Evolutionary conservation across 257 asterid species (phyloP), one percentile per base, ranked within the genome.

Genomic region (Marsdenia floribunda): DNA sequence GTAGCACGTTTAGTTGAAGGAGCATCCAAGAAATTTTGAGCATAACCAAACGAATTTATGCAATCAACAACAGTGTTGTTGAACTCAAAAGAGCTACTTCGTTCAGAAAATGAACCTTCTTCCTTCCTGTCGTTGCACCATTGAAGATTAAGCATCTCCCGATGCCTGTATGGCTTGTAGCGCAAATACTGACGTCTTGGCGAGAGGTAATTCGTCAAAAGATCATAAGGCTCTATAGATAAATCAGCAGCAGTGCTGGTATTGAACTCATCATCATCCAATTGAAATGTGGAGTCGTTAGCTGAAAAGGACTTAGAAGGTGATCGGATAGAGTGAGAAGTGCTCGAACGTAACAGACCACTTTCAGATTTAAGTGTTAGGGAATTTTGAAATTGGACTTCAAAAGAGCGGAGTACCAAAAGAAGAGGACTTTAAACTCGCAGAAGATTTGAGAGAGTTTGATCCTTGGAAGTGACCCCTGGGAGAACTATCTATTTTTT

Each of bases 181-280:
- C 96, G 90, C 70, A 90, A 81, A 79, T 72, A 93, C 83, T 82
- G 87, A 52, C 97, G 98, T 87, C 98, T 83, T 0, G 96, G 95
- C 54, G 89, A 82, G 35, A 80, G 88, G 79, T 78, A 85, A 81
- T 86, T 85, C 35, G 78, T 87, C 73, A 75, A 68, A 70, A 93
- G 93, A 65, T 91, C 89, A 77, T 83, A 89, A 19, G 79, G 86
- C 73, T 83, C 84, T 60, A 70, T 21, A 64, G 87, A 84, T 15
- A 83, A 78, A 76, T 76, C 82, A 50, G 42, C 81, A 50, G 47
- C 81, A 49, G 44, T 53, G 55, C 59, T 42, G 38, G 59, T 66
- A 44, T 57, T 68, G 15, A 66, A 74, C 73, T 40, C 80, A 6
- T 84, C 88, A n/a, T n/a, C n/a, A n/a, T n/a, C n/a, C n/a, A n/a